Evolutionary conservation across 78 protist species (phyloP).

Genomic region (Dictyostelium discoideum): DNA sequence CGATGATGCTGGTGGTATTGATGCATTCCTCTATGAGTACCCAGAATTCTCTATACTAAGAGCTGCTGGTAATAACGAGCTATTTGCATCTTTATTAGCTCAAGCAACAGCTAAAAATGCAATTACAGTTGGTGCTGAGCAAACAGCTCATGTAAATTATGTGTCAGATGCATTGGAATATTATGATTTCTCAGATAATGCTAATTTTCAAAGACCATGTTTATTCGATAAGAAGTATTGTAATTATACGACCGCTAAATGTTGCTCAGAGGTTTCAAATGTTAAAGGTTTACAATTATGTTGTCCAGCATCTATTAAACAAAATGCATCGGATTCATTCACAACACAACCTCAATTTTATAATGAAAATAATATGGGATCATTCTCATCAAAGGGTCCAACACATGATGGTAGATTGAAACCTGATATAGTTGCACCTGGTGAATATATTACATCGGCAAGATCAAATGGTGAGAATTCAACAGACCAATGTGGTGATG

Average conservation of each 20-base stretch:
- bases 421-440: conserved; percentile 89
- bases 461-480: conserved; percentile 48
- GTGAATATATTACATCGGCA: conserved; percentile 50
- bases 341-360: not conserved
- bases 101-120: conserved; percentile 50
- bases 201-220: not conserved
- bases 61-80: conserved; percentile 67
- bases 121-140: conserved; percentile 50
- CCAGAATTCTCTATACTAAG: conserved; percentile 33
- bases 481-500: conserved; percentile 56
- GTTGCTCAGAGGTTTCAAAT: conserved; percentile 29
- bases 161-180: not conserved
- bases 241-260: not conserved
- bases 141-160: not conserved
- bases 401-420: conserved; percentile 84
- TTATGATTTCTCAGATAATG: not conserved
- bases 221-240: conserved; percentile 10
- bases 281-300: not conserved
- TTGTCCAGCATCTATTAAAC: not conserved
- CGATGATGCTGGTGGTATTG: conserved; percentile 15
- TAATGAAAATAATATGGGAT: conserved; percentile 35
- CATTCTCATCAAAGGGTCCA: conserved; percentile 84
- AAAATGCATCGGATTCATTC: not conserved
- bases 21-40: conserved; percentile 6
- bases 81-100: conserved; percentile 9